Base-by-base conservation (phyloP, 106 monocot genomes). In the Dendrobium huoshanense region DNA sequence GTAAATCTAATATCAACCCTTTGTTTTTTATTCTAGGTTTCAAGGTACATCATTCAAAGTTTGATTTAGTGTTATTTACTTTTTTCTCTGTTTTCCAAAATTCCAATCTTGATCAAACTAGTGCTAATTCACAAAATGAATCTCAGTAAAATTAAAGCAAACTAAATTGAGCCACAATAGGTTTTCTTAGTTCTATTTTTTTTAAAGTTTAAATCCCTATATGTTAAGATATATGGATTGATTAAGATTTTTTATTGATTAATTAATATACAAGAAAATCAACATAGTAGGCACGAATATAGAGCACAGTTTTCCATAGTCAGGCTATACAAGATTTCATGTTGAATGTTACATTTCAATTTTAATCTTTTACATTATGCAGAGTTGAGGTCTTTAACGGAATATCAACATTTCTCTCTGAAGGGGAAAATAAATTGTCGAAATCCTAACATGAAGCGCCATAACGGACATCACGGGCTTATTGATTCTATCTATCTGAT, bases 351-450 rank as follows among this genome's bases (percentile, higher is more conserved):
- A 70, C 2, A 4, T 37, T 70, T 33, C 37, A 70, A 0, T 15
- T 13, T 70, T 5, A 37, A 24, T 70, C 33, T 33, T 70, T 70
- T 70, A 70, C 70, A 70, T 70, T 70, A 37, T 70, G 70, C 70
- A 70, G 70, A 37, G 33, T 70, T 10, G 13, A 33, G 13, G 33
- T 16, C 70, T 70, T 37, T 70, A 11, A 37, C 0, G 4, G 16
- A 33, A 70, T 6, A 33, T 37, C 13, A 37, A 37, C 15, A 16
- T 16, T 8, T 70, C 37, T 70, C 4, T 37, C 15, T 70, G 37
- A 37, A 70, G 29, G 70, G 16, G 70, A 37, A 70, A 33, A 37
- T 37, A 70, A 33, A 33, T 70, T 70, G 70, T 51, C 51, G 15
- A 70, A 70, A 10, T 29, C 33, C 5, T 70, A 37, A 70, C 6